Conservation (phyloP, 2,329 filamentous ascomycete genomes). For the Stagonosporopsis cucurbitacearum region DNA sequence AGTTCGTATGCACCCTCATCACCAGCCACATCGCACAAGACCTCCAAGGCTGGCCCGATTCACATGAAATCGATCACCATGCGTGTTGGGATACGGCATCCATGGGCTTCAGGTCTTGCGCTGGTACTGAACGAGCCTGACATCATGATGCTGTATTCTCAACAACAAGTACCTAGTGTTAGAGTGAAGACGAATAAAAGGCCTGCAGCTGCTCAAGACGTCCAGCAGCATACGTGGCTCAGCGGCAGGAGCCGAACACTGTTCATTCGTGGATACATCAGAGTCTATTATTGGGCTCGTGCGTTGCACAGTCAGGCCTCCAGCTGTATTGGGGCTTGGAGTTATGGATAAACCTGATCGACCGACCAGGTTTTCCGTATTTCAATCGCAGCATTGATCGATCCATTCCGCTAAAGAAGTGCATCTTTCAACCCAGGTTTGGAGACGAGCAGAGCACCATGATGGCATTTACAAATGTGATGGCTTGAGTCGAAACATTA, state of each 20-base stretch:
- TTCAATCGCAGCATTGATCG: background rate
- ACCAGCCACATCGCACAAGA: conserved; percentile 9
- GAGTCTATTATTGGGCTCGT: conserved; percentile 11
- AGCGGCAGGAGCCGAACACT: conserved; percentile 11
- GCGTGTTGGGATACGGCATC: background rate
- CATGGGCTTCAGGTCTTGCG: background rate
- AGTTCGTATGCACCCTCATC: background rate
- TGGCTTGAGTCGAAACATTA: background rate
- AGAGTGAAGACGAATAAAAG: background rate
- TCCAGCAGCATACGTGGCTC: conserved; percentile 2
- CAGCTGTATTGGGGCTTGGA: conserved; percentile 6
- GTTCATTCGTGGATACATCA: background rate
- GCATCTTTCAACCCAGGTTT: background rate
- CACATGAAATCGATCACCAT: background rate
- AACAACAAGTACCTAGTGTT: background rate
- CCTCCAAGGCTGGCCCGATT: background rate
- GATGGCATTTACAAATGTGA: background rate
- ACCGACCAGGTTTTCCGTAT: background rate
- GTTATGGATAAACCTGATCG: background rate
- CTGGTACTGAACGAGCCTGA: background rate
- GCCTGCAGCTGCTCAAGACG: background rate
- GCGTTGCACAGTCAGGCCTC: conserved; percentile 11
- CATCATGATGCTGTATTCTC: background rate
- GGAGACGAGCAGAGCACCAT: background rate
- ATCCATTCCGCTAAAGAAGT: background rate